These are phyloP conservation scores for Pichia sp. DNA, from an alignment of 1,139 yeast species.

Conservation along the genomic window DNA sequence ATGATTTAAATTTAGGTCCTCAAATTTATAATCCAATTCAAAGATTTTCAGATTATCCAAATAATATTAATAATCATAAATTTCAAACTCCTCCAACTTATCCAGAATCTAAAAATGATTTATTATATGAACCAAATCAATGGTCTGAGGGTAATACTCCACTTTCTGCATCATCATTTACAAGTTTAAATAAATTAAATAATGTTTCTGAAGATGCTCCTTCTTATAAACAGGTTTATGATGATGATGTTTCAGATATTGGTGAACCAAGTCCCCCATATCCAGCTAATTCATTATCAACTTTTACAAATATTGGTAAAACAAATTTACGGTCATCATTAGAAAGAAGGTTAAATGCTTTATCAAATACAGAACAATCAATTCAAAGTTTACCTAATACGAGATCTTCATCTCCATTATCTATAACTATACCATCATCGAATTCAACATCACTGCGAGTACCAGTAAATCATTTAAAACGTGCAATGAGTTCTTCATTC, in stretches of 20 bases:
- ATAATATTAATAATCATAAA: neutral
- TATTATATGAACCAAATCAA: conserved; percentile 18
- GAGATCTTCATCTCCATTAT: neutral
- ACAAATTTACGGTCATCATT: too few species aligned
- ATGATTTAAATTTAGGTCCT: too few species aligned
- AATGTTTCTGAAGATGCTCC: conserved; percentile 20
- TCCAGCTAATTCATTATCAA: neutral
- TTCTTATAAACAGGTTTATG: conserved; percentile 24
- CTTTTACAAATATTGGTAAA: neutral
- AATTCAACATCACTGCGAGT: too few species aligned
- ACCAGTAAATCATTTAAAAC: too few species aligned
- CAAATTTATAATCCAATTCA: too few species aligned
- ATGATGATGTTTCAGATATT: conserved; percentile 20
- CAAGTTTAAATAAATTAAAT: conserved; percentile 1
- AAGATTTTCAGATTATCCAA: too few species aligned
- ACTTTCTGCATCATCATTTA: neutral
- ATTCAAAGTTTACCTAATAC: neutral
- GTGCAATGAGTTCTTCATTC: too few species aligned
- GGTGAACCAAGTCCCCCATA: conserved; percentile 27
- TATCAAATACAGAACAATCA: too few species aligned
- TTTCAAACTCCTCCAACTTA: conserved; percentile 20
- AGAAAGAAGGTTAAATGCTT: too few species aligned
- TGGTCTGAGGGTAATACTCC: conserved; percentile 12
- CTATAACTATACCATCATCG: too few species aligned
- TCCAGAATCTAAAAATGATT: conserved; percentile 19